Conservation (phyloP, 176 grass and related monocot genomes). For the Triticum turgidum region DNA sequence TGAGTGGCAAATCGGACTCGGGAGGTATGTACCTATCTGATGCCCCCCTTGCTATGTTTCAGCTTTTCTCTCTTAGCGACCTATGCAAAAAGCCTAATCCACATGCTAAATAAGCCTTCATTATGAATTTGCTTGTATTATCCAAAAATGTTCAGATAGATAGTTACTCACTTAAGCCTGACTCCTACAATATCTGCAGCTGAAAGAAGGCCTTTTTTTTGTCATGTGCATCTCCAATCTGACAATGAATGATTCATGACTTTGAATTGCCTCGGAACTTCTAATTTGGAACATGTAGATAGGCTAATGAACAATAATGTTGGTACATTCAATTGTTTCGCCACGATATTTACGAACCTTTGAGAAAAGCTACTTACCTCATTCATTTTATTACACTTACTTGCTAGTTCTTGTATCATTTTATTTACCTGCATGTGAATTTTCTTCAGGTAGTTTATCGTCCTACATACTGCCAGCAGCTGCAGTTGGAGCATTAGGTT, state of each 20-base stretch:
- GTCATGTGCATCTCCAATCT: background rate
- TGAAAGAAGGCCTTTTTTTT: background rate
- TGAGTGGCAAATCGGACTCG: constrained; percentile 67
- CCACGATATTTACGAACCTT: background rate
- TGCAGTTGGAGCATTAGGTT: constrained; percentile 86
- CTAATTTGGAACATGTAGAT: constrained; percentile 4
- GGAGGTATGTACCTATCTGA: constrained; percentile 49
- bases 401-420: background rate
- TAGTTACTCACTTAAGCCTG: background rate
- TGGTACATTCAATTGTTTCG: background rate
- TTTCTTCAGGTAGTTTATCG: constrained; percentile 61
- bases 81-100: constrained; percentile 5
- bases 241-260: constrained; percentile 7
- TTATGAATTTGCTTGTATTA: constrained; percentile 22
- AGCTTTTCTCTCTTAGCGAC: background rate
- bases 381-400: background rate
- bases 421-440: background rate
- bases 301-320: background rate
- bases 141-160: constrained; percentile 11
- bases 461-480: constrained; percentile 90
- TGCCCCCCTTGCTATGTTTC: background rate
- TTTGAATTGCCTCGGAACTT: background rate
- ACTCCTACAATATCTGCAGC: background rate
- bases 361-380: background rate
- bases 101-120: background rate